phyloP scores from a whole-genome alignment of 2,329 filamentous ascomycete genomes.

The Colletotrichum camelliae region DNA sequence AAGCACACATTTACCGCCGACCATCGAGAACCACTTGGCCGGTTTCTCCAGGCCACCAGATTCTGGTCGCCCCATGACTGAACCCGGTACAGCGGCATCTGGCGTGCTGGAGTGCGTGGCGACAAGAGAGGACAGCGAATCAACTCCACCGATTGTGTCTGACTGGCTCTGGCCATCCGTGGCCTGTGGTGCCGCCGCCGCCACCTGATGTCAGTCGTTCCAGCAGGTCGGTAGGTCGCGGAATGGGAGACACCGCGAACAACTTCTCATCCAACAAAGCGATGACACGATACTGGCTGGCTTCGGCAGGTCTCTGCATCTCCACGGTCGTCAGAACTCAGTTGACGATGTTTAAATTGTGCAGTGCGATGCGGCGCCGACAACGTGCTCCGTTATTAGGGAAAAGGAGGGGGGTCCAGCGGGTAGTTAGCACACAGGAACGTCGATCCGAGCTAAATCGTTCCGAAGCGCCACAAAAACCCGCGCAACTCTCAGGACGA shows the following conservation, averaged over 20 bases:
- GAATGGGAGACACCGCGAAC: background rate
- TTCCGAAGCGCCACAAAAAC: constrained; percentile 10
- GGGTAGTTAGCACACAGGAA: constrained; percentile 9
- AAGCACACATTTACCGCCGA: background rate
- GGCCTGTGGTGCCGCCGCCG: background rate
- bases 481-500: background rate
- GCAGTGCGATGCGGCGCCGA: background rate
- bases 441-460: constrained; percentile 16
- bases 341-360: background rate
- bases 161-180: background rate
- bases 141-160: background rate
- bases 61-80: background rate
- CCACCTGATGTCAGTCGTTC: constrained; percentile 16
- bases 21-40: background rate
- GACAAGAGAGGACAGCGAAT: background rate
- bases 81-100: background rate
- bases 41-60: background rate
- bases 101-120: background rate
- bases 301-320: background rate
- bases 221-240: background rate
- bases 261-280: background rate
- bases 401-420: background rate
- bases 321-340: background rate
- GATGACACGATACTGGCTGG: background rate
- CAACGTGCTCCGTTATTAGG: constrained; percentile 12